Conservation (phyloP, 495 filamentous ascomycete species). For the Antarctomyces pellizariae region DNA sequence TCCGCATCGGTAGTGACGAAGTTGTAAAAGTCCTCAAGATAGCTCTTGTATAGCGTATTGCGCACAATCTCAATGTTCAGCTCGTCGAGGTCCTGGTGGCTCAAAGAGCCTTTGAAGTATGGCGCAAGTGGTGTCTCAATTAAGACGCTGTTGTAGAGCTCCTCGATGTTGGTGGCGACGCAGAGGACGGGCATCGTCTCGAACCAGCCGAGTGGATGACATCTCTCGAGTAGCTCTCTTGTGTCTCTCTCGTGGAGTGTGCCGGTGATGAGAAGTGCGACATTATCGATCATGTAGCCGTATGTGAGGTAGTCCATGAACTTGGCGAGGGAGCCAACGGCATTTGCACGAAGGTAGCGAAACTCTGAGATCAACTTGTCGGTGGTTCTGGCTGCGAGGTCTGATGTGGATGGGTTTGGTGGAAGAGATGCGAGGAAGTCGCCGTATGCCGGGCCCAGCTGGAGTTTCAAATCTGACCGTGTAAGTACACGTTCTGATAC, state of each 20-base stretch:
- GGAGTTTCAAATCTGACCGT: constrained; percentile 72
- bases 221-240: constrained; percentile 79
- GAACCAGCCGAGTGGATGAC: constrained; percentile 96
- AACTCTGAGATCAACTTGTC: constrained; percentile 98
- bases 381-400: constrained; percentile 81
- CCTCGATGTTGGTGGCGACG: constrained; percentile 93
- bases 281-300: constrained; percentile 99
- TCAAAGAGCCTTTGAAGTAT: constrained; percentile 91
- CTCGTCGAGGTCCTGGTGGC: constrained; percentile 91
- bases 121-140: constrained; percentile 89
- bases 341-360: constrained; percentile 79
- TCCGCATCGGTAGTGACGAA: constrained; percentile 76
- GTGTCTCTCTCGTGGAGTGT: constrained; percentile 96
- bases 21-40: constrained; percentile 88
- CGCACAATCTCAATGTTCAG: constrained; percentile 98
- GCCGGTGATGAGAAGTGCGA: constrained; percentile 92
- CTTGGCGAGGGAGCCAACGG: constrained; percentile 67
- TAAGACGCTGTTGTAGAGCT: constrained; percentile 91
- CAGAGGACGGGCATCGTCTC: constrained; percentile 96
- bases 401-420: constrained; percentile 89
- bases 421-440: constrained; percentile 90
- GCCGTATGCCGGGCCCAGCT: constrained; percentile 88
- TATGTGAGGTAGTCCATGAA: constrained; percentile 97
- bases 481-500: constrained; percentile 7
- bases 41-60: constrained; percentile 98